Evolutionary conservation across 495 filamentous ascomycete genomes (phyloP), one percentile per base, ranked within the genome.

Genomic region (Pyronema domesticum): DNA sequence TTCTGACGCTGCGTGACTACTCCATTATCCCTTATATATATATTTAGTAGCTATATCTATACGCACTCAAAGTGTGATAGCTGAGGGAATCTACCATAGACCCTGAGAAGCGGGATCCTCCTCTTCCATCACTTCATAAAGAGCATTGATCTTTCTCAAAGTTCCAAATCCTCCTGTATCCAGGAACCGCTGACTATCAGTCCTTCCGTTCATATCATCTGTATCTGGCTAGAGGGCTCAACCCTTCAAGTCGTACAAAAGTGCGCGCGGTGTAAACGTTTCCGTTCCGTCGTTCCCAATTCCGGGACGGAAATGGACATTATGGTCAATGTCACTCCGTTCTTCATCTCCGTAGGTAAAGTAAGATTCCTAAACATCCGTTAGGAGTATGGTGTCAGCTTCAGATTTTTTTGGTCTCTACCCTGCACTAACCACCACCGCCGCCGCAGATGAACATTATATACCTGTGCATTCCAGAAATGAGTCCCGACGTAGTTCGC

Each of bases 401-500:
- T 47, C 45, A 47, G 13, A n/a, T 47, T 19, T 17, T n/a, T 40
- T 42, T 2, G 23, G 10, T 10, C 45, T 47, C 18, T 23, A 47
- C 3, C 23, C 17, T 1, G 36, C 40, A 53, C 6, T 14, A 34
- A 55, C 1, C 14, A n/a, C 3, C 6, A 11, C 30, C 9, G 35
- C 23, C n/a, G 1, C 18, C 19, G 48, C 37, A 53, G 47, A 30
- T 19, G 36, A 55, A 30, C 23, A 42, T 2, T 40, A 59, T 49
- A 11, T 71, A 84, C 81, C 73, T 95, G 89, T 30, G 86, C 74
- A 61, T 99, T 99, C 93, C 93, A 99, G 66, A 94, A 96, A 71
- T 99, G 91, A 0, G 86, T 94, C n/a, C 82, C 88, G 30, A 95
- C 67, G 61, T 95, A 94, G 70, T 99, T 99, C 62, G 81, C 84